Conservation (phyloP, 2,329 filamentous ascomycete genomes). For the Ilyonectria robusta region DNA sequence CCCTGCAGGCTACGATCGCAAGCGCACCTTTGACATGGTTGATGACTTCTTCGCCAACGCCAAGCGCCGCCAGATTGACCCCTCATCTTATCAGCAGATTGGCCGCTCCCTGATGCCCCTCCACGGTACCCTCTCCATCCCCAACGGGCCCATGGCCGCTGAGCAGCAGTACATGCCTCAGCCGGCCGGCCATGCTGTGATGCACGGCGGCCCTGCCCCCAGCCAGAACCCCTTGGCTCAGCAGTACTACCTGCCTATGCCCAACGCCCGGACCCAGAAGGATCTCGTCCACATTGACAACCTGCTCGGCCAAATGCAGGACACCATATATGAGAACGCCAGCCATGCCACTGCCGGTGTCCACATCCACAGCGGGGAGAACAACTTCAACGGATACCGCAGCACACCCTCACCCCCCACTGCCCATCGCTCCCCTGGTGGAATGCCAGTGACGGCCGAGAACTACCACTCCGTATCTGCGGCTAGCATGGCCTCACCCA, state of each 20-base stretch:
- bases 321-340: constrained; percentile 94
- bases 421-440: constrained; percentile 54
- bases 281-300: constrained; percentile 95
- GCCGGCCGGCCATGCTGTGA: constrained; percentile 58
- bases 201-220: constrained; percentile 69
- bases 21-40: constrained; percentile 88
- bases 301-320: constrained; percentile 95
- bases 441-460: constrained; percentile 54
- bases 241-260: constrained; percentile 90
- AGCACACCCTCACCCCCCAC: constrained; percentile 68
- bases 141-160: constrained; percentile 63
- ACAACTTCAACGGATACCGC: constrained; percentile 71
- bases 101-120: constrained; percentile 89
- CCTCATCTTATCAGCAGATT: constrained; percentile 90
- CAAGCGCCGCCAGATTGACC: constrained; percentile 92
- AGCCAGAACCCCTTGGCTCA: constrained; percentile 73
- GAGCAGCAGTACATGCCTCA: constrained; percentile 69
- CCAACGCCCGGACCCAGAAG: constrained; percentile 91
- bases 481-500: constrained; percentile 73
- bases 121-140: constrained; percentile 78
- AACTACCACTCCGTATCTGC: constrained; percentile 61
- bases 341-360: constrained; percentile 86
- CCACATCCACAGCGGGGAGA: constrained; percentile 81
- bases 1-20: constrained; percentile 76
- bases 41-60: constrained; percentile 95